These are phyloP conservation scores for Marsdenia floribunda DNA, from an alignment of 257 asterid genomes.

Conservation along the genomic window DNA sequence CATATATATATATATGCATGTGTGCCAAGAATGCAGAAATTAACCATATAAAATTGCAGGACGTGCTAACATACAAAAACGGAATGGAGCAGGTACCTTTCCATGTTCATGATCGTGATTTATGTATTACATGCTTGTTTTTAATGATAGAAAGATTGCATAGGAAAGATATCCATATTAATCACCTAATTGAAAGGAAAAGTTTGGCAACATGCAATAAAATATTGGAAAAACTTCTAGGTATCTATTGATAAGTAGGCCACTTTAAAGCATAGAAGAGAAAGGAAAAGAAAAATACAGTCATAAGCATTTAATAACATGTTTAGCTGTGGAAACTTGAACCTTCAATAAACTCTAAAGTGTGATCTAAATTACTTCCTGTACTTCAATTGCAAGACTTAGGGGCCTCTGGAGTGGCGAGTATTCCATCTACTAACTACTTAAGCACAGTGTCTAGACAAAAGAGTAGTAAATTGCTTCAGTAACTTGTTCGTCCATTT, in stretches of 20 bases:
- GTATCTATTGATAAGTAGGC: background rate
- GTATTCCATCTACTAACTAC: background rate
- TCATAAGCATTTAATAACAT: background rate
- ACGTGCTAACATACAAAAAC: slow-evolving; percentile 48
- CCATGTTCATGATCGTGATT: background rate
- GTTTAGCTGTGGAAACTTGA: background rate
- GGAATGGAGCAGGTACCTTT: slow-evolving; percentile 68
- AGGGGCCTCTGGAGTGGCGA: background rate
- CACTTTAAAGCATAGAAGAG: background rate
- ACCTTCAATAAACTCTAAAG: background rate
- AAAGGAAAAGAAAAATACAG: no score
- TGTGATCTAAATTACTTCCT: background rate
- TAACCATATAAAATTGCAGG: slow-evolving; percentile 57
- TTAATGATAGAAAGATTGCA: background rate
- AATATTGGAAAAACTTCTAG: background rate
- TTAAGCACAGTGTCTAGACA: background rate
- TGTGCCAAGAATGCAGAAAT: slow-evolving; percentile 13
- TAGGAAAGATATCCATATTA: background rate
- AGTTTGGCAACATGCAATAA: background rate
- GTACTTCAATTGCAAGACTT: background rate
- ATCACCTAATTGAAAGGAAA: background rate
- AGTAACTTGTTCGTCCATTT: background rate
- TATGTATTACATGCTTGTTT: background rate
- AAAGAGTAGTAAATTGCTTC: background rate
- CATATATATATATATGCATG: background rate